Conservation (phyloP, 768 basidiomycete species). For the Auricularia sp. region DNA sequence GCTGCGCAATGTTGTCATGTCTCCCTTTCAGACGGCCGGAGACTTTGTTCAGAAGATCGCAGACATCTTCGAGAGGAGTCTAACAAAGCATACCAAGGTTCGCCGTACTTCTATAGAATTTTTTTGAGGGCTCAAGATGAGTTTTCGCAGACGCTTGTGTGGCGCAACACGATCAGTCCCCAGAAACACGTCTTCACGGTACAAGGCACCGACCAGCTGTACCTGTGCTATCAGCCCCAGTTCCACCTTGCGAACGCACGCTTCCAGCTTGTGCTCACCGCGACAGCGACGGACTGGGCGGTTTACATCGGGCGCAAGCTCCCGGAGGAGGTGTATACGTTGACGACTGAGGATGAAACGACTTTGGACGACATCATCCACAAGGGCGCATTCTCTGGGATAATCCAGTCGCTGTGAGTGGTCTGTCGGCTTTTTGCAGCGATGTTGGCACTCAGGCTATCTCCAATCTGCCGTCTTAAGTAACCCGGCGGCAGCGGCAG, state of each 20-base stretch:
- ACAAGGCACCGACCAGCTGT: slow-evolving; percentile 25
- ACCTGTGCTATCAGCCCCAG: slow-evolving; percentile 25
- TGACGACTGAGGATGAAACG: too few relatives aligned
- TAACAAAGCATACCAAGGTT: slow-evolving; percentile 22
- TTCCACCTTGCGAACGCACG: slow-evolving; percentile 30
- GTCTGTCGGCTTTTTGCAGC: background rate
- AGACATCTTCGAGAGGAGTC: slow-evolving; percentile 22
- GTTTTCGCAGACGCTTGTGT: slow-evolving; percentile 1
- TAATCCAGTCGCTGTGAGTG: too few relatives aligned
- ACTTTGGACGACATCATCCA: too few relatives aligned
- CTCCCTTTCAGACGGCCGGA: slow-evolving; percentile 24
- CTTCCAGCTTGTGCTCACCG: slow-evolving; percentile 27
- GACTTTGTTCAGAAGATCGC: slow-evolving; percentile 16
- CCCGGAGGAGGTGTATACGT: background rate
- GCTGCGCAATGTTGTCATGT: slow-evolving; percentile 30
- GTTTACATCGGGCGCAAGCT: slow-evolving; percentile 10
- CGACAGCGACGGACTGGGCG: slow-evolving; percentile 12
- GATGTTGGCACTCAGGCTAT: too few relatives aligned
- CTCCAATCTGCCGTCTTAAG: background rate
- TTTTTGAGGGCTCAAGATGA: background rate
- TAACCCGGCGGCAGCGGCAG: background rate
- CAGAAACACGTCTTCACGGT: slow-evolving; percentile 27
- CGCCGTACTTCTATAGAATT: background rate
- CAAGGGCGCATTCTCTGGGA: too few relatives aligned
- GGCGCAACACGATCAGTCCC: slow-evolving; percentile 23